Base-by-base conservation (phyloP, 768 basidiomycete species). In the Gyrodon lividus region DNA sequence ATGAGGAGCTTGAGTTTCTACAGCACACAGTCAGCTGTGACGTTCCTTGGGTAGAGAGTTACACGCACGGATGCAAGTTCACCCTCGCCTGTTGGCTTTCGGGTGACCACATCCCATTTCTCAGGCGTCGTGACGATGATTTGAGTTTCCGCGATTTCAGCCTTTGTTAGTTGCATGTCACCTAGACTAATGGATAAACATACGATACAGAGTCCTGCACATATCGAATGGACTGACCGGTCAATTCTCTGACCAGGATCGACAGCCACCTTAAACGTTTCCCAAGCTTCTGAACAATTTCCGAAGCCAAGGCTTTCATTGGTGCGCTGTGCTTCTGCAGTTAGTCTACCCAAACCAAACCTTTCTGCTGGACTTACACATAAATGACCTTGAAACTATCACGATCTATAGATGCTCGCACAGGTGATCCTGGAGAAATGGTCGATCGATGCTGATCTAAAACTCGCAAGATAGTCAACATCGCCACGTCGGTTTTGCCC, bases 401-500 rank as follows among this genome's bases (percentile, higher is more conserved):
- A 26, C 78, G 76, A 52, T 82, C 66, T 48, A 96, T 88, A 5
- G 80, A 75, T 3, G 76, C 65, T 9, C 72, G 70, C 6, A 82
- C 60, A 39, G 63, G 70, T 8, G 51, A 60, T 31, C 62, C 65
- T 4, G 59, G 51, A 20, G 63, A 49, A 23, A 63, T 56, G 10
- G 72, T 64, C 7, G 62, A 63, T 40, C 78, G 67, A 66, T 96
- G 80, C 60, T 93, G 92, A 43, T 84, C 74, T 41, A 98, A 72
- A 24, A 95, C 89, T 26, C 94, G 89, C 42, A 99, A 80, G 54
- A 99, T 87, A 3, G 92, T 80, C 63, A 99, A 77, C 83, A 98
- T 89, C 0, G 97, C 97, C 0, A 99, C 88, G 69, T 99, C 97
- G 0, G 97, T 99, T 91, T 99, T 99, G 70, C 97, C 97, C 93